phyloP scores from a whole-genome alignment of 2,329 filamentous ascomycete genomes.

The Fusarium nygamai region DNA sequence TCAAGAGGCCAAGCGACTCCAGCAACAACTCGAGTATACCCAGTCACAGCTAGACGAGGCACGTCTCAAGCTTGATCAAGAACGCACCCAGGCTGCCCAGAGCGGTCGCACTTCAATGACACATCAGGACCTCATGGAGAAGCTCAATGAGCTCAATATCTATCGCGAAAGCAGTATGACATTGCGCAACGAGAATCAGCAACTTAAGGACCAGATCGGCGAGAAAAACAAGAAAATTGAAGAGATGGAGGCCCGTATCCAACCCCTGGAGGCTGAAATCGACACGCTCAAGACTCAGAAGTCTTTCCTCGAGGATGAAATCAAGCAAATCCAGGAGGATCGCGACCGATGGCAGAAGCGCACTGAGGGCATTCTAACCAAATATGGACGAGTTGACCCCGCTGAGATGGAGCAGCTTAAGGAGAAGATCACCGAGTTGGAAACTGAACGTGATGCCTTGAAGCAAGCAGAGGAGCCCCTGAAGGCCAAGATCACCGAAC shows the following conservation, averaged over 20 bases:
- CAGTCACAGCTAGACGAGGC: conserved; percentile 90
- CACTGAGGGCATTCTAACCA: conserved; percentile 93
- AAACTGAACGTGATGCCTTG: conserved; percentile 70
- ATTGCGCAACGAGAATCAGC: conserved; percentile 84
- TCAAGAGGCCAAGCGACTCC: conserved; percentile 87
- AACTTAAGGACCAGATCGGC: conserved; percentile 78
- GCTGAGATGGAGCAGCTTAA: conserved; percentile 92
- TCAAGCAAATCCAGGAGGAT: conserved; percentile 89
- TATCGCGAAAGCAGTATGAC: conserved; percentile 96
- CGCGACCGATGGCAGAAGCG: conserved; percentile 96
- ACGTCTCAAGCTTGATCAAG: conserved; percentile 88
- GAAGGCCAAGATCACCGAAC: conserved; percentile 62
- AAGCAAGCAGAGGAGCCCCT: conserved; percentile 62
- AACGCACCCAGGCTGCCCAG: conserved; percentile 80
- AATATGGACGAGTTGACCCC: conserved; percentile 94
- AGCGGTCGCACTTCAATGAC: conserved; percentile 77
- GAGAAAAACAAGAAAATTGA: conserved; percentile 81
- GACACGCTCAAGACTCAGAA: conserved; percentile 84
- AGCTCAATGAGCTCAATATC: conserved; percentile 93
- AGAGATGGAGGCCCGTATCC: conserved; percentile 77
- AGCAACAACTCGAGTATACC: conserved; percentile 88
- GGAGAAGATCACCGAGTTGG: conserved; percentile 73
- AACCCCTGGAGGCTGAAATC: conserved; percentile 83
- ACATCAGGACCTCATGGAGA: conserved; percentile 92
- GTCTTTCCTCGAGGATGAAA: conserved; percentile 84